Conservation (phyloP, 2,329 filamentous ascomycete species). For the Neonectria faginata region DNA sequence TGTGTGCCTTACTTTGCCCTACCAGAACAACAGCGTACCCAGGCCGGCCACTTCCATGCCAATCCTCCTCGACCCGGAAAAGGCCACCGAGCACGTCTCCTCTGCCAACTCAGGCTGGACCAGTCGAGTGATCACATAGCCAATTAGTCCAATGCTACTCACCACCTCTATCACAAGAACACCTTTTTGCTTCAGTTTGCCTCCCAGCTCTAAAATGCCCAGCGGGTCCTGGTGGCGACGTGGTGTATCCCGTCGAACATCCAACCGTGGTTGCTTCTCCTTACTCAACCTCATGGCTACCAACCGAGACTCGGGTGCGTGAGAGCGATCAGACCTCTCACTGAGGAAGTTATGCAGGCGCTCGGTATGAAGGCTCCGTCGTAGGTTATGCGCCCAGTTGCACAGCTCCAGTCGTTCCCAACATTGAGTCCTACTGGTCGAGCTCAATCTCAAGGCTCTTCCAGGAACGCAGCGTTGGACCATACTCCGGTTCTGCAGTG, state of each 20-base stretch:
- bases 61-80: conserved; percentile 32
- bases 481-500: conserved; percentile 34
- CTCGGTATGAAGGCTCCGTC: conserved; percentile 52
- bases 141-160: conserved; percentile 78
- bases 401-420: conserved; percentile 51
- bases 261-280: conserved; percentile 14
- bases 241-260: conserved; percentile 21
- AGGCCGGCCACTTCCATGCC: conserved; percentile 39
- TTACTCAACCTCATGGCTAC: conserved; percentile 27
- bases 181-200: conserved; percentile 72
- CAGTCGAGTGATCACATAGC: conserved; percentile 76
- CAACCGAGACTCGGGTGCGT: conserved; percentile 35
- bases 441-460: conserved; percentile 33
- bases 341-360: conserved; percentile 42
- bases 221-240: conserved; percentile 76
- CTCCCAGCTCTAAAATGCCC: conserved; percentile 77
- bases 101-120: conserved; percentile 45
- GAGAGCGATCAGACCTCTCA: conserved; percentile 30
- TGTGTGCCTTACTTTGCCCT: background rate
- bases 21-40: conserved; percentile 40
- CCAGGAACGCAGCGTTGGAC: conserved; percentile 33
- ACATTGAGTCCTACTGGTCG: conserved; percentile 34
- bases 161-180: conserved; percentile 79
- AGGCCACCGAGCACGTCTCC: conserved; percentile 31
- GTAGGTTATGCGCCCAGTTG: conserved; percentile 53